Conservation (phyloP, 306 rosid genomes). For the Quercus bicolor region DNA sequence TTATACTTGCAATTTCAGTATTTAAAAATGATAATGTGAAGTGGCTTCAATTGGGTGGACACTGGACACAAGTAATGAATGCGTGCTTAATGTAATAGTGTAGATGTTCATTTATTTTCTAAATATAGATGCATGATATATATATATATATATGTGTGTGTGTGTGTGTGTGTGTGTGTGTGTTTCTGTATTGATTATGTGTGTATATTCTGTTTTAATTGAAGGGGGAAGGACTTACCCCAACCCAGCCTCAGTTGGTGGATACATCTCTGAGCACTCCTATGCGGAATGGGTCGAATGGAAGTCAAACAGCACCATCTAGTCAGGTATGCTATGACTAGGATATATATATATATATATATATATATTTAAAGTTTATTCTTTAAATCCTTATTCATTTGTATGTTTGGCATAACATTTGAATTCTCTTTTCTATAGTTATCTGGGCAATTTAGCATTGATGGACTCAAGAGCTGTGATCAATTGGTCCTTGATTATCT, state of each 20-base stretch:
- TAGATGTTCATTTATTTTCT: neutral
- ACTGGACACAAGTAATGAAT: neutral
- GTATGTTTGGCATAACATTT: slow-evolving; percentile 13
- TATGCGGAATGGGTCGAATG: slow-evolving; percentile 36
- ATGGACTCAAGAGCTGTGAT: slow-evolving; percentile 61
- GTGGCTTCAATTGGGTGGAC: neutral
- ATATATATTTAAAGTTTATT: neutral
- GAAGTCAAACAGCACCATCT: slow-evolving; percentile 43
- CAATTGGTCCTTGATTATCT: slow-evolving; percentile 74
- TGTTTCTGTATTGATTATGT: neutral
- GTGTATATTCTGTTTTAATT: slow-evolving; percentile 1
- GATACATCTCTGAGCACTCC: slow-evolving; percentile 48
- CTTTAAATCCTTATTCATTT: neutral
- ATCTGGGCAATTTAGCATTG: slow-evolving; percentile 48
- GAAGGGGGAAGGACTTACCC: slow-evolving; percentile 50
- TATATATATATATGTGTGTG: no score
- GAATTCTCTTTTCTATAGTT: slow-evolving; percentile 39
- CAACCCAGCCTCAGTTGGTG: slow-evolving; percentile 29
- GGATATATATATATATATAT: neutral
- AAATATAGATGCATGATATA: neutral
- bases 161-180: neutral
- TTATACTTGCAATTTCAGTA: neutral
- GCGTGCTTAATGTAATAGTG: neutral
- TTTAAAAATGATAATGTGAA: slow-evolving; percentile 10
- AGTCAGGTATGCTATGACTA: slow-evolving; percentile 44